Conservation (phyloP, 208 protist species). For the Leishmania tarentolae region DNA sequence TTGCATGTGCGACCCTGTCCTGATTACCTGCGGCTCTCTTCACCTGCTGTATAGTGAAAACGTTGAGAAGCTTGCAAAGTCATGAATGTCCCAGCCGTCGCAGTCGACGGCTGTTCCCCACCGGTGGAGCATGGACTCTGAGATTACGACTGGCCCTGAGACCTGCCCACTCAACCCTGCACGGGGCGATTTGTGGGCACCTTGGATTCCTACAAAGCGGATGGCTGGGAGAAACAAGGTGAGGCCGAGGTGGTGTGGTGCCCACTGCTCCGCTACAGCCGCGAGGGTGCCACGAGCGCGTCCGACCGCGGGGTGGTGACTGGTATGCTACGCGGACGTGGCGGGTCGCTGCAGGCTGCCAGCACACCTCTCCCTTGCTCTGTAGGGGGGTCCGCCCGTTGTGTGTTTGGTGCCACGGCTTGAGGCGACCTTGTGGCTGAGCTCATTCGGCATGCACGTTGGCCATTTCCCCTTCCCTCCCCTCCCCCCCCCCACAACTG, state of each 20-base stretch:
- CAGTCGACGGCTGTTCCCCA: neutral
- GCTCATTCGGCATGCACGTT: neutral
- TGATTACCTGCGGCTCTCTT: too few species aligned
- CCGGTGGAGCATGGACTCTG: neutral
- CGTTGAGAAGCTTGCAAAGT: too few species aligned
- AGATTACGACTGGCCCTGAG: neutral
- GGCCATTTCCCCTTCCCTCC: conserved; percentile 4
- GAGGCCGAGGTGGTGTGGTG: neutral
- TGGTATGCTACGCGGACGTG: neutral
- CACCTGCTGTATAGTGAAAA: too few species aligned
- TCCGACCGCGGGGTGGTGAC: neutral
- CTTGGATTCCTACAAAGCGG: neutral
- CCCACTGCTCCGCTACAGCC: neutral
- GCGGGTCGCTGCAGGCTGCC: neutral
- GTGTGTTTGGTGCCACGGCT: neutral
- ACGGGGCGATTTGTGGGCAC: neutral
- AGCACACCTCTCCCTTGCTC: neutral
- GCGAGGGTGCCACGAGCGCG: neutral
- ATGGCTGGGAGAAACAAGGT: neutral
- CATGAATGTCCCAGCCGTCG: too few species aligned
- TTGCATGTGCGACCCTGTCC: too few species aligned
- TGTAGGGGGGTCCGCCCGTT: neutral
- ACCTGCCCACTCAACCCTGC: neutral
- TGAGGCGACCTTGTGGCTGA: neutral
- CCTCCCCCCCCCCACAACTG: too few species aligned